Evolutionary conservation across 2,329 filamentous ascomycete species (phyloP), one percentile per base, ranked within the genome.

Genomic region (Colletotrichum filicis): DNA sequence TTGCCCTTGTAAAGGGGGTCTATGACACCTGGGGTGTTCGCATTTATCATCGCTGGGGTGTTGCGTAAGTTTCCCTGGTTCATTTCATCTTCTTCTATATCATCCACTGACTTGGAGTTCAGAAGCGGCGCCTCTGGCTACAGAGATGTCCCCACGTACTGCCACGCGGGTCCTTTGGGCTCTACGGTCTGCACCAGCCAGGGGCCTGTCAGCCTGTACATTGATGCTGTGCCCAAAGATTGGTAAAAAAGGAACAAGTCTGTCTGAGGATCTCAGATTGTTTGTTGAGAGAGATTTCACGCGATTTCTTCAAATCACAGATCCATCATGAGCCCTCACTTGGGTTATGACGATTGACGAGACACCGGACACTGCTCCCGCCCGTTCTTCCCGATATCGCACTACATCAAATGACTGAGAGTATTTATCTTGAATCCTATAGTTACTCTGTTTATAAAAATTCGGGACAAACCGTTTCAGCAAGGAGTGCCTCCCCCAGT

Each of bases 41-140:
- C 11, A 55, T 26, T 55, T 55, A 24, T n/a, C 52, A 55, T 24
- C 22, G 52, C 22, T 57, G 61, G 61, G 61, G 61, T 24, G 46
- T 64, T 37, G 61, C 66, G 66, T 68, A 19, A 63, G 66, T 26
- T 16, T n/a, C n/a, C 9, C 22, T 12, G 5, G 26, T 11, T 46
- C 14, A 9, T 46, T 9, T 3, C 19, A 12, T 14, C 9, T 19
- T 46, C 37, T 4, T 14, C 22, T 14, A 30, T n/a, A n/a, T 3
- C 4, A 22, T 35, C 2, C 2, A 30, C 57, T 68, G 30, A 68
- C 14, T 1, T 62, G 6, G 3, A 24, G 1, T 37, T 42, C 22
- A 68, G 66, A 24, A 68, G 66, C 26, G 66, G 66, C 24, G 46
- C 24, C 22, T 68, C 57, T 42, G 66, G 66, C 7, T 68, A 42